Evolutionary conservation across 169 alveolate genomes (phyloP).

Genomic region (Cystoisospora suis): DNA sequence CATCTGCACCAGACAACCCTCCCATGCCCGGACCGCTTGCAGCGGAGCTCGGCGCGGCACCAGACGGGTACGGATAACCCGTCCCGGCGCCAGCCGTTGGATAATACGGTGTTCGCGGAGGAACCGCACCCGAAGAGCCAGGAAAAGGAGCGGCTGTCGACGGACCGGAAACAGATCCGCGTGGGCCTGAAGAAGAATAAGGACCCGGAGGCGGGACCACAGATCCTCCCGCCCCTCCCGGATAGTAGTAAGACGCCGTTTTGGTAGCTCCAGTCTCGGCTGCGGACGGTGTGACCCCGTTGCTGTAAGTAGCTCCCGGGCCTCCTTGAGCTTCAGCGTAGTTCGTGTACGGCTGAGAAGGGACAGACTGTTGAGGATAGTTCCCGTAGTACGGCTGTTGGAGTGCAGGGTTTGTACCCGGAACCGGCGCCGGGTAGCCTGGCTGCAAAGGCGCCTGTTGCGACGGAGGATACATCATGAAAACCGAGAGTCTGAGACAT

Average conservation of each 20-base stretch:
- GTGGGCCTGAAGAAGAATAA: not conserved
- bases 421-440: too few species aligned
- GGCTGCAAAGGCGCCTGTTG: too few species aligned
- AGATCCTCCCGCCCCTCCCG: not conserved
- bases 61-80: not conserved
- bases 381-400: not conserved
- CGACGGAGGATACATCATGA: too few species aligned
- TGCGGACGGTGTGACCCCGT: not conserved
- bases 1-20: too few species aligned
- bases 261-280: not conserved
- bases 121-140: not conserved
- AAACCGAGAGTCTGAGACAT: too few species aligned
- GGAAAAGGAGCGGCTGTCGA: conserved; percentile 5
- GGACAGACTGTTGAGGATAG: not conserved
- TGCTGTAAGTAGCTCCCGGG: conserved; percentile 2
- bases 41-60: not conserved
- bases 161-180: not conserved
- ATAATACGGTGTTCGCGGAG: conserved; percentile 16
- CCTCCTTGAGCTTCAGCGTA: not conserved
- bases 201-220: not conserved
- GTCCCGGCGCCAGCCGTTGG: not conserved
- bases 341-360: not conserved
- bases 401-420: too few species aligned
- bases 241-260: not conserved
- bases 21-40: not conserved